A percentile compares a stretch with the other conserved stretches of the same genome.
Conservation (phyloP, 441 rosid genomes). For the Gossypium schwendimanii region DNA sequence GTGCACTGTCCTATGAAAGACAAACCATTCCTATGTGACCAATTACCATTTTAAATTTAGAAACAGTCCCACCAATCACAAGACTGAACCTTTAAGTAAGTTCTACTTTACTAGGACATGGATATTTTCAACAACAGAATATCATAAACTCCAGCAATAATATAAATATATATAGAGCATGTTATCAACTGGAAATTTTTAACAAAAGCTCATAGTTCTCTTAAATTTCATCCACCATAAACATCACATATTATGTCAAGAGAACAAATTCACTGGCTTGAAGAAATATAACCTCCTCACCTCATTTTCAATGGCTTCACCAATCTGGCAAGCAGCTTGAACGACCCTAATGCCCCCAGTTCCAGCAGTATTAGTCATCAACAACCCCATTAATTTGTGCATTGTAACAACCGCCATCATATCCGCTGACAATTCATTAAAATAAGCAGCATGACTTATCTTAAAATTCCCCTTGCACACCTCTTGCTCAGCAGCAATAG, state of each 20-base stretch:
- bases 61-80: background rate
- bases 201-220: background rate
- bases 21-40: background rate
- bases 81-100: background rate
- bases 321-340: constrained; percentile 70
- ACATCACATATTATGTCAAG: background rate
- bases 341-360: constrained; percentile 62
- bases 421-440: constrained; percentile 58
- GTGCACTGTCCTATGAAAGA: background rate
- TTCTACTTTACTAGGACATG: background rate
- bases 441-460: constrained; percentile 41
- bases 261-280: background rate
- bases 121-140: background rate
- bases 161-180: background rate
- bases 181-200: background rate
- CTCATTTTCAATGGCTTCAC: constrained; percentile 96
- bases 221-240: background rate
- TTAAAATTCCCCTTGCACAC: constrained; percentile 30
- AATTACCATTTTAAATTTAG: background rate
- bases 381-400: constrained; percentile 81
- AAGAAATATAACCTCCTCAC: constrained; percentile 29
- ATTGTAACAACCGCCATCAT: constrained; percentile 92
- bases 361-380: constrained; percentile 60
- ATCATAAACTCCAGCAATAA: background rate
- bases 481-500: constrained; percentile 65